Base-by-base conservation (phyloP, 2,329 filamentous ascomycete species). In the Cordyceps cateniannulata region DNA sequence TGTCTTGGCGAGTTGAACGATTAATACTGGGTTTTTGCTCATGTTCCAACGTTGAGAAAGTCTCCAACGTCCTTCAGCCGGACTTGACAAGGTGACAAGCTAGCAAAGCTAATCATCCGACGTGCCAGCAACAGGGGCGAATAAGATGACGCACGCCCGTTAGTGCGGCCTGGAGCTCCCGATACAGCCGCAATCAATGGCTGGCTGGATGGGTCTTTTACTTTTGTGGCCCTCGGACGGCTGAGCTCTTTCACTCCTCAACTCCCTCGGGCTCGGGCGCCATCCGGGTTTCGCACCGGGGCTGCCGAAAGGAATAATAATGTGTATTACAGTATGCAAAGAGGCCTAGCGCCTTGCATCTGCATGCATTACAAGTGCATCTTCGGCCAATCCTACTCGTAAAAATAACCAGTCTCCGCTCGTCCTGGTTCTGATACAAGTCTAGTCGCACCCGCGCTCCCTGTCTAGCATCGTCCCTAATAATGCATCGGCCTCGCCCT, bases 141-240 rank as follows among this genome's bases (percentile, higher is more conserved):
- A 32, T 27, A 25, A 8, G 54, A 49, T 57, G 54, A 57, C 54
- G 54, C 54, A 57, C 29, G 54, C 54, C 25, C 50, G 32, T 24
- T 29, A 22, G 25, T 27, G 24, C 24, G 24, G 38, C 38, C 42
- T 22, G 27, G n/a, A 32, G 49, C n/a, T 18, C 18, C 42, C 42
- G 42, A 44, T 42, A 20, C 42, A 44, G 42, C 42, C 42, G 42
- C 42, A 44, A 44, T 7, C 8, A n/a, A 10, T 50, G 24, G 25
- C 3, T 12, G 18, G 20, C 25, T n/a, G n/a, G 9, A 29, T 6
- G 20, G 8, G 22, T 18, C 42, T 22, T 44, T 44, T 44, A 5
- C 18, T 20, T 20, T 24, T 25, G 14, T n/a, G 12, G 5, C 25
- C 47, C 47, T 50, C 32, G 25, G 25, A 25, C 47, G 12, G 47